phyloP scores from a whole-genome alignment of 768 basidiomycete genomes.

The Auricularia cornea region DNA sequence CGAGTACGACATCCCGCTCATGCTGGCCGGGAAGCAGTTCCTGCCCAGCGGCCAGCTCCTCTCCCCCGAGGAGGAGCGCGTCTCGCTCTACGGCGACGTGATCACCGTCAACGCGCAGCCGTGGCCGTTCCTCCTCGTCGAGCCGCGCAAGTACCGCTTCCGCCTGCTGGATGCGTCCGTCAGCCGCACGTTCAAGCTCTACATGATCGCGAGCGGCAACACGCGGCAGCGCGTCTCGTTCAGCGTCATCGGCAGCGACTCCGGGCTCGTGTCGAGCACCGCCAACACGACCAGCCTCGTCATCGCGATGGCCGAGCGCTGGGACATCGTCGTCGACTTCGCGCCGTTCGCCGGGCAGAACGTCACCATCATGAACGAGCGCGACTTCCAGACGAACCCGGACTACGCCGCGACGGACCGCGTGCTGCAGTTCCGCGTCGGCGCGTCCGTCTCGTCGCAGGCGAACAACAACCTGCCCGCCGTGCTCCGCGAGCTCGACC shows the following conservation, averaged over 20 bases:
- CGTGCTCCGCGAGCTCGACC: not conserved
- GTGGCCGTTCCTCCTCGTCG: not conserved
- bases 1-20: not conserved
- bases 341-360: not conserved
- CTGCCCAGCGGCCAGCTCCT: not conserved
- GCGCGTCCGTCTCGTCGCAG: not conserved
- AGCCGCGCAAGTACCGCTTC: not conserved
- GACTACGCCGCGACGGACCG: not conserved
- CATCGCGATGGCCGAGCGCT: not conserved
- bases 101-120: not conserved
- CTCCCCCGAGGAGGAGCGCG: not conserved
- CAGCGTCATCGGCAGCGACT: not conserved
- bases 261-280: not conserved
- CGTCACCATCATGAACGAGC: not conserved
- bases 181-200: not conserved
- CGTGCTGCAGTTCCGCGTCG: not conserved
- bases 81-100: not conserved
- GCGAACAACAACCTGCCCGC: not conserved
- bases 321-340: conserved; percentile 1
- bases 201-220: not conserved
- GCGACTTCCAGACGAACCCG: not conserved
- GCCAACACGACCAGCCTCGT: not conserved
- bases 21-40: not conserved
- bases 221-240: not conserved
- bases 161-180: not conserved